Percentiles rank a stretch among this genome's conserved stretches.
These are phyloP conservation scores for Rhizopogon sp. DNA, from an alignment of 768 basidiomycete species.

Conservation along the genomic window DNA sequence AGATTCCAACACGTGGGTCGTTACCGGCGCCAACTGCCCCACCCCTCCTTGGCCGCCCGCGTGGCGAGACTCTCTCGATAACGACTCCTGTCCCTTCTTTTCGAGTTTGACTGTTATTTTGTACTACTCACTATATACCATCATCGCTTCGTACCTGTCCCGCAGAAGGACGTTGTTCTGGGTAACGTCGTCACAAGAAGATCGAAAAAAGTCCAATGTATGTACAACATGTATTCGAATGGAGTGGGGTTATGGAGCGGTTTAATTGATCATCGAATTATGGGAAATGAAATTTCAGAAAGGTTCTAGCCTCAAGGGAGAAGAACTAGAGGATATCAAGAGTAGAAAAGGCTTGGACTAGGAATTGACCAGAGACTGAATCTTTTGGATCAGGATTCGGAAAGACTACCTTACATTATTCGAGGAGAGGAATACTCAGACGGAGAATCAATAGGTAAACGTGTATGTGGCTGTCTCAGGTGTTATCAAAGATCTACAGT, in stretches of 20 bases:
- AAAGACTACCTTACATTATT: too few species aligned
- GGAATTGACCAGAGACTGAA: too few species aligned
- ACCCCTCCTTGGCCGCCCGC: slow-evolving; percentile 23
- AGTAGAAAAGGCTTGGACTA: too few species aligned
- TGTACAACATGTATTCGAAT: neutral
- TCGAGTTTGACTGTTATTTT: slow-evolving; percentile 4
- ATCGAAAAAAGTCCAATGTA: neutral
- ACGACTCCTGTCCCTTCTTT: slow-evolving; percentile 12
- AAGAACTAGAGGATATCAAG: too few species aligned
- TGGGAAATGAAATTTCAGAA: too few species aligned
- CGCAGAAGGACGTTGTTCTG: neutral
- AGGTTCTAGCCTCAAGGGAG: too few species aligned
- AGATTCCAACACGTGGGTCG: slow-evolving; percentile 22
- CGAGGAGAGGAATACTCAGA: too few species aligned
- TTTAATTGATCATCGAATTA: neutral
- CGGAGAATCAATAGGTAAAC: too few species aligned
- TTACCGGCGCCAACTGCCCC: slow-evolving; percentile 19
- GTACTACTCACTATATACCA: neutral
- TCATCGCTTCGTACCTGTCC: neutral
- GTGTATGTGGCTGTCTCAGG: too few species aligned
- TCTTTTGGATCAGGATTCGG: too few species aligned
- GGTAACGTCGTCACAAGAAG: neutral
- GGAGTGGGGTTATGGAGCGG: neutral
- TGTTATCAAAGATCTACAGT: too few species aligned
- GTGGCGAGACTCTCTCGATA: slow-evolving; percentile 26